Evolutionary conservation across 805 yeast species (phyloP), one percentile per base, ranked within the genome.

Genomic region (Tetrapisispora namnaoensis): DNA sequence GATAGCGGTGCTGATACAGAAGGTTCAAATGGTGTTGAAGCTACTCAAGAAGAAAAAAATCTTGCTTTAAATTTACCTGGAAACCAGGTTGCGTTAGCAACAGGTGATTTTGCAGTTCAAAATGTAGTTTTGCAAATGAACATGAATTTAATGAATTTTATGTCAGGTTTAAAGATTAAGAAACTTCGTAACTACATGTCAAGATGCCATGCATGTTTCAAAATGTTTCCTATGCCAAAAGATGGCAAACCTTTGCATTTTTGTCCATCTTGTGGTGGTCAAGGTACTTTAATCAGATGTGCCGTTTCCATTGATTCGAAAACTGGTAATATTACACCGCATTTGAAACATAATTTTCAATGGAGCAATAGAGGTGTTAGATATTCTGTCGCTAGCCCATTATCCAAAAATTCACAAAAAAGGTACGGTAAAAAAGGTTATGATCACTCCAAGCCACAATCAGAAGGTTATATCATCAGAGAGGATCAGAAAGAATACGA

Each of bases 21-120:
- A 4, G 69, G 69, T 21, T 58, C 63, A 3, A 54, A 52, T 17
- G 72, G 79, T 44, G 65, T 63, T 14, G 62, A 68, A 14, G 68
- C 69, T 17, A 59, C 62, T 3, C 67, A 61, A 3, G 50, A 58
- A 2, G 61, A 55, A 38, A 51, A 50, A 14, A 51, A 53, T 18
- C 55, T 6, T 59, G 55, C 55, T 11, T 54, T 62, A 18, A 53
- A 44, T 41, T 47, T 53, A 18, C 63, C 68, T 18, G 55, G 69
- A n/a, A 75, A 83, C 50, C 77, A 81, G 53, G 93, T 83, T 18
- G 99, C 97, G 2, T 69, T 93, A 45, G 83, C 96, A 0, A 85
- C 97, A 0, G 95, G 95, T 27, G 99, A 93, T 78, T 93, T 91
- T 70, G 98, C 99, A 2, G 87, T 91, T 60, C 99, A 93, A 67